Base-by-base conservation (phyloP, 1,284 basidiomycete genomes). In the Apiotrichum montevideense region DNA sequence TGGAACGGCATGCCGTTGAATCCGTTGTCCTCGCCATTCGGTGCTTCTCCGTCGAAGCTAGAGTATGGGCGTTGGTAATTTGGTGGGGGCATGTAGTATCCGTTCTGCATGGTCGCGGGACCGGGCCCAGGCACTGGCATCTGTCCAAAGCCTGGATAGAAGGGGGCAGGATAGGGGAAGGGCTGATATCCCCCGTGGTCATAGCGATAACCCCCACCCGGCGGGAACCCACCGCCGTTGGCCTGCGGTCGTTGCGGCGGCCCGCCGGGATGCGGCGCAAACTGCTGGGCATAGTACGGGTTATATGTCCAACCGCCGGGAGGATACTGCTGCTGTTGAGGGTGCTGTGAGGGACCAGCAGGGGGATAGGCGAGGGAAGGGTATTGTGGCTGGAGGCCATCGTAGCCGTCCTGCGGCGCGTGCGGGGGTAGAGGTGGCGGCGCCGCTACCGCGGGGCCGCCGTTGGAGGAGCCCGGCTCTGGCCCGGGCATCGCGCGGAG, bases 51-150 rank as follows among this genome's bases (percentile, higher is more conserved):
- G 21, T 51, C 54, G 7, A 42, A 54, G 4, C 52, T 46, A 4
- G 37, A 21, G 40, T 48, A 54, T n/a, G 29, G 52, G n/a, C 52
- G 52, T 9, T 29, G 37, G 46, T 35, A 54, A 44, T 42, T 54
- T 39, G 39, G 15, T 21, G 21, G 15, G 3, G 32, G 46, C 39
- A 54, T 48, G 43, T 58, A 63, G 56, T 69, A 72, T 4, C 64
- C 68, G 54, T 73, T 73, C 61, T 75, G 73, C 69, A 75, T 71
- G 2, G 71, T 72, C 41, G 63, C 67, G 2, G 72, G 72, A 14
- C 73, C 73, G 2, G 72, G 63, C 3, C 63, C 63, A 13, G 63
- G 70, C 7, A 67, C 66, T 6, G 69, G 71, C 63, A 69, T 64
- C 42, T 64, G 66, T 21, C 57, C 59, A 44, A 64, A 63, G 4